Conservation (phyloP, 257 asterid species). For the Solanum arcanum region DNA sequence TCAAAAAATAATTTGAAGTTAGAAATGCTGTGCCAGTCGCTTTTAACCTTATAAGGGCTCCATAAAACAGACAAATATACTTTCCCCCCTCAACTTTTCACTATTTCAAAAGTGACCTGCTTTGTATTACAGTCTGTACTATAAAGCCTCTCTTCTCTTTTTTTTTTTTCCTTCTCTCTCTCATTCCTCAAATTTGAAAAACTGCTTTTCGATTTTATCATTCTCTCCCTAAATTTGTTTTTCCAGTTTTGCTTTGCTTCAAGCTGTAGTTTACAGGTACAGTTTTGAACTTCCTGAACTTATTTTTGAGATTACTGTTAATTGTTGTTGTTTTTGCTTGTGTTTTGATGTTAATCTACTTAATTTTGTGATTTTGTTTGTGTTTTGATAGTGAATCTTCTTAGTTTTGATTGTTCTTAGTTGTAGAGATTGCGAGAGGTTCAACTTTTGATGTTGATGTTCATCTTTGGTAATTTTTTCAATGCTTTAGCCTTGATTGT, state of each 20-base stretch:
- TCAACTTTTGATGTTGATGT: neutral
- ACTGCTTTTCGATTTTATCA: neutral
- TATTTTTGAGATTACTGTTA: neutral
- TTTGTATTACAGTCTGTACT: neutral
- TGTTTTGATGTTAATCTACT: neutral
- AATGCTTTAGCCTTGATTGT: neutral
- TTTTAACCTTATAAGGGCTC: slow-evolving; percentile 4
- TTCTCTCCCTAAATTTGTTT: neutral
- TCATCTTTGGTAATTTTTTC: neutral
- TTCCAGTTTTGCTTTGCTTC: neutral
- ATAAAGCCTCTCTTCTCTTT: neutral
- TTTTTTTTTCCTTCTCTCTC: neutral
- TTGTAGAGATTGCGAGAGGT: neutral
- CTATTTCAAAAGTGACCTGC: neutral
- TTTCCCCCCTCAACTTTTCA: neutral
- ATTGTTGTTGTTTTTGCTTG: neutral
- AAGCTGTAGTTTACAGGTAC: slow-evolving; percentile 9
- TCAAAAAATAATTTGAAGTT: neutral
- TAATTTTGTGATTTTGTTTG: neutral
- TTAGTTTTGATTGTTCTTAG: neutral
- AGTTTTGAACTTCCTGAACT: neutral
- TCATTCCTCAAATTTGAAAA: slow-evolving; percentile 3
- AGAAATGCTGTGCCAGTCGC: neutral
- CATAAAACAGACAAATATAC: slow-evolving; percentile 14
- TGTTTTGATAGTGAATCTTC: neutral